Evolutionary conservation across 1,139 yeast genomes (phyloP).

Genomic region (Scheffersomyces insectosa): DNA sequence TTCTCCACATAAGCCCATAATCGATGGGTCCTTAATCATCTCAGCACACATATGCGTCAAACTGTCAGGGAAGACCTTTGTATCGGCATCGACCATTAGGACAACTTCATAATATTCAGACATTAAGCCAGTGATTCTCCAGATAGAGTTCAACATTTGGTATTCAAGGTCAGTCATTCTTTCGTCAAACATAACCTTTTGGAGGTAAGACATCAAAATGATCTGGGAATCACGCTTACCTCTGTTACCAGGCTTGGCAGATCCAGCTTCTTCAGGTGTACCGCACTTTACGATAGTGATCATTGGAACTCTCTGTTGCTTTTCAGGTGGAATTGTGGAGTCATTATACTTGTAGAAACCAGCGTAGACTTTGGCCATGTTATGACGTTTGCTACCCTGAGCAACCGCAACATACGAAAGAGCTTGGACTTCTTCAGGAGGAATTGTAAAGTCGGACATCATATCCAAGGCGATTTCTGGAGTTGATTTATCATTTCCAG

Average conservation of each 20-base stretch:
- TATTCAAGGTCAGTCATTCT: slow-evolving; percentile 95
- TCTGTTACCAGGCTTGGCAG: slow-evolving; percentile 95
- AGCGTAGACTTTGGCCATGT: slow-evolving; percentile 94
- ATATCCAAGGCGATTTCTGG: slow-evolving; percentile 85
- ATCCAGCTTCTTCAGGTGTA: slow-evolving; percentile 74
- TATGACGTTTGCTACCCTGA: slow-evolving; percentile 88
- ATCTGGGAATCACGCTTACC: slow-evolving; percentile 98
- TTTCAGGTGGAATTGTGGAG: slow-evolving; percentile 68
- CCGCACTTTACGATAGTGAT: slow-evolving; percentile 88
- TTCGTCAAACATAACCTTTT: slow-evolving; percentile 89
- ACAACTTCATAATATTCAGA: slow-evolving; percentile 83
- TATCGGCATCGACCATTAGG: slow-evolving; percentile 97
- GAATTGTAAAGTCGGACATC: slow-evolving; percentile 81
- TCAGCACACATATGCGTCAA: slow-evolving; percentile 91
- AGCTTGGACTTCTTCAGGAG: slow-evolving; percentile 72
- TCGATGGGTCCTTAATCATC: slow-evolving; percentile 84
- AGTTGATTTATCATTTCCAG: slow-evolving; percentile 82
- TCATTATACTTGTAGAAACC: slow-evolving; percentile 88
- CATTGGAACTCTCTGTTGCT: slow-evolving; percentile 89
- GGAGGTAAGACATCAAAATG: slow-evolving; percentile 88
- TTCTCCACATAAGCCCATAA: slow-evolving; percentile 98
- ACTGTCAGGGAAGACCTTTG: slow-evolving; percentile 87
- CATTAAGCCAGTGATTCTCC: slow-evolving; percentile 87
- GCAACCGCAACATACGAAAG: slow-evolving; percentile 94
- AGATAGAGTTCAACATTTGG: slow-evolving; percentile 74